A percentile compares a stretch with the other conserved stretches of the same genome.
Conservation (phyloP, 257 asterid species). For the Handroanthus guayacan region DNA sequence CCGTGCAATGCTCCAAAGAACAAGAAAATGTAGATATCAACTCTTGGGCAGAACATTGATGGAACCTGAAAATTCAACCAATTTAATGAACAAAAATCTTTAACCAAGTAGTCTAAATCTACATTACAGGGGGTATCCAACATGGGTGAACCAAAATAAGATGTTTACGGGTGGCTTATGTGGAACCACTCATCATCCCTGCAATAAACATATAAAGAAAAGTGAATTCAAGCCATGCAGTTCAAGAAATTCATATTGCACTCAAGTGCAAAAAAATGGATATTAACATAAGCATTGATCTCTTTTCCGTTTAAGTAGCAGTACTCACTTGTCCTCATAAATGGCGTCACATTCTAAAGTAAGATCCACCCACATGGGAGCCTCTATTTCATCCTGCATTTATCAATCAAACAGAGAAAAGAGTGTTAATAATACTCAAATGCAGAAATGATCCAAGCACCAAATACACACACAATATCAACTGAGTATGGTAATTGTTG, state of each 20-base stretch:
- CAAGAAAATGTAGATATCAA: slow-evolving; percentile 37
- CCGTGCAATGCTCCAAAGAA: neutral
- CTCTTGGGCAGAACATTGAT: slow-evolving; percentile 46
- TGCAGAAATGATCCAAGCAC: neutral
- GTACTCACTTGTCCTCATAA: slow-evolving; percentile 46
- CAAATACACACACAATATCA: neutral
- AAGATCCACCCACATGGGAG: slow-evolving; percentile 60
- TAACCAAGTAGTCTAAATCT: neutral
- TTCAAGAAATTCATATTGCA: neutral
- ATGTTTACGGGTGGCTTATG: slow-evolving; percentile 52
- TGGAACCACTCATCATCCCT: slow-evolving; percentile 64
- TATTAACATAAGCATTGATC: neutral
- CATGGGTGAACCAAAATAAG: neutral
- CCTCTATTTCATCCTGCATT: slow-evolving; percentile 59
- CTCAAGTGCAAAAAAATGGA: neutral
- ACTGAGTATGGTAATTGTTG: neutral
- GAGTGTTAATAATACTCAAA: neutral
- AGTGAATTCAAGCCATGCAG: neutral
- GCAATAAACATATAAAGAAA: slow-evolving; percentile 32
- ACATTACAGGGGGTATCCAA: neutral
- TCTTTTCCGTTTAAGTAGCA: neutral
- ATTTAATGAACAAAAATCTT: slow-evolving; percentile 18
- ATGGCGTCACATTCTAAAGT: slow-evolving; percentile 43
- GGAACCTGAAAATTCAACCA: slow-evolving; percentile 47
- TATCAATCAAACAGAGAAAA: slow-evolving; percentile 22